Evolutionary conservation across 495 filamentous ascomycete genomes (phyloP), one percentile per base, ranked within the genome.

Genomic region (Xylaria nigripes): DNA sequence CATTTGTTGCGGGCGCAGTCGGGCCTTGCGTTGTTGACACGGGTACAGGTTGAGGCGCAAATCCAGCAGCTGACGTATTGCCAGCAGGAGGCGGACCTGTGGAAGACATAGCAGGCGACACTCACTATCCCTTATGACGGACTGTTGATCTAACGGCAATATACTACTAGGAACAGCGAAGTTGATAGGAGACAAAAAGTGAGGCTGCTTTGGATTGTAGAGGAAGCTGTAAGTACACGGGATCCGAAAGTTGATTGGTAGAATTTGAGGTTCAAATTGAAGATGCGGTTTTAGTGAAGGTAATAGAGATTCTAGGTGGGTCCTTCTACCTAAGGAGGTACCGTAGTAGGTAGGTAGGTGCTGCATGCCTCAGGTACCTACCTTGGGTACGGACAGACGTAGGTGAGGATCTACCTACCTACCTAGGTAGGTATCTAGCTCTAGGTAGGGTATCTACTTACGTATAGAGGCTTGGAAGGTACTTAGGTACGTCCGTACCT

Each of bases 1-100:
- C 21, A 21, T 40, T 40, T 18, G 36, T 40, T 18, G 38, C 10
- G 13, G 53, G 29, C 27, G 46, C 38, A 36, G 19, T 23, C 46
- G 53, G 46, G 16, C 25, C 59, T 12, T 62, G 49, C 38, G 62
- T 53, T 10, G 66, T 54, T 22, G 62, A 48, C 6, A 60, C 45
- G 21, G 27, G 27, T 25, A 18, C 53, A 38, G 40, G 59, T 15
- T 59, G 51, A 23, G 61, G 36, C 6, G 61, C 56, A 50, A 66
- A 63, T 53, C 38, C 57, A 34, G 49, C 55, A 27, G 50, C 43
- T 30, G 58, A 41, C 48, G 61, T 50, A 51, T 47, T 58, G 18
- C 63, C 63, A 54, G 61, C 63, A 21, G 51, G 48, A 16, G 56
- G 48, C 2, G 58, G 58, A 18, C 40, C 63, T 13, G 57, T 6